Evolutionary conservation across 139 green algal species (phyloP).

Genomic region (Ettlia oleoabundans): DNA sequence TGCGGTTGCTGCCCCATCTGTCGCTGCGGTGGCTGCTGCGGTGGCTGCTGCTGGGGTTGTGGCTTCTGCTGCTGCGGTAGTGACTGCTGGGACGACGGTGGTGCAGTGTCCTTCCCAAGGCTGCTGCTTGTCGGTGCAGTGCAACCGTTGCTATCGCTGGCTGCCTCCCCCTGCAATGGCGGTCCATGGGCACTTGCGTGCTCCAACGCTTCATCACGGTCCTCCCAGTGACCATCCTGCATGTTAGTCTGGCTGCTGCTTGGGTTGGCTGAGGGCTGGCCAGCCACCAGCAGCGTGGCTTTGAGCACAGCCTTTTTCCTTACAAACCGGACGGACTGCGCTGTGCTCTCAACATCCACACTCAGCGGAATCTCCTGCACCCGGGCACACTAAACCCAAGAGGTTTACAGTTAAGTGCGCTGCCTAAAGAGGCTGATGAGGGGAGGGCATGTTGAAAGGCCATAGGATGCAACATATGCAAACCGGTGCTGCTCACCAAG

Average conservation of each 20-base stretch:
- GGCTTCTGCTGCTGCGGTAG: neutral
- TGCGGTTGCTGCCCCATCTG: neutral
- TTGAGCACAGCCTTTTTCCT: neutral
- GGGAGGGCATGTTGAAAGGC: no score
- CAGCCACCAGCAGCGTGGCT: neutral
- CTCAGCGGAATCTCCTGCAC: conserved; percentile 20
- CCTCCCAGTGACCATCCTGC: no score
- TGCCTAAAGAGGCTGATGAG: no score
- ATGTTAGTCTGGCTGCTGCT: neutral
- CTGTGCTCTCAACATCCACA: neutral
- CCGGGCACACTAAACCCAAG: no score
- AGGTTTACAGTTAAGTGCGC: no score
- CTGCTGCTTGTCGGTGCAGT: neutral
- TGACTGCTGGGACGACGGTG: no score
- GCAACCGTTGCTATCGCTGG: no score
- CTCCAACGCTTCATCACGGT: no score
- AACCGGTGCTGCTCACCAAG: no score
- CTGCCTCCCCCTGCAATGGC: no score
- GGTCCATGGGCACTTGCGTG: no score
- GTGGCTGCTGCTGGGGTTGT: neutral
- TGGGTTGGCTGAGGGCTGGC: neutral
- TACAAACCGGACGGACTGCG: conserved; percentile 13
- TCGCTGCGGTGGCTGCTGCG: neutral
- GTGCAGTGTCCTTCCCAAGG: no score
- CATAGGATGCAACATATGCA: neutral